Evolutionary conservation across 2,329 filamentous ascomycete genomes (phyloP).

Genomic region (Paecilomyces sp.): DNA sequence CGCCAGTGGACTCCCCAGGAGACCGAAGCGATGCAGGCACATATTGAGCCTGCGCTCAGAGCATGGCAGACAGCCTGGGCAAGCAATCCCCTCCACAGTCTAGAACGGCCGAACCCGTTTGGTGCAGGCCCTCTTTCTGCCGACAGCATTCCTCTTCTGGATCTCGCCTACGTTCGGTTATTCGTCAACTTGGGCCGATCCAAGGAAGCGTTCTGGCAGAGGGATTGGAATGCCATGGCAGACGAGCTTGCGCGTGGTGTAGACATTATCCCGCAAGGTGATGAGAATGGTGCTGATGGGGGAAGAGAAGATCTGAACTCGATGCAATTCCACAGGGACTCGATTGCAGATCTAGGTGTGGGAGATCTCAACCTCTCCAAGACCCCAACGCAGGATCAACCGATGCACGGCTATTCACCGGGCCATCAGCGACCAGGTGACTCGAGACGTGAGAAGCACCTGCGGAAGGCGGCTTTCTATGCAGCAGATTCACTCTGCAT

Average conservation of each 20-base stretch:
- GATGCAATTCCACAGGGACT: conserved; percentile 20
- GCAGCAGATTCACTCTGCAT: conserved; percentile 86
- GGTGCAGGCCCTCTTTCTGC: conserved; percentile 76
- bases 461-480: conserved; percentile 92
- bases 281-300: conserved; percentile 31
- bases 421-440: conserved; percentile 26
- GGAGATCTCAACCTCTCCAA: conserved; percentile 28
- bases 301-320: conserved; percentile 12
- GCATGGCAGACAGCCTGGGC: conserved; percentile 94
- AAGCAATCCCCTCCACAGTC: conserved; percentile 73
- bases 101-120: conserved; percentile 78
- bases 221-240: conserved; percentile 87
- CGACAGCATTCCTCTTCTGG: conserved; percentile 82
- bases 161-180: conserved; percentile 83
- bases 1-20: conserved; percentile 86
- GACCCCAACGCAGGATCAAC: conserved; percentile 28
- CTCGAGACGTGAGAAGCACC: conserved; percentile 73
- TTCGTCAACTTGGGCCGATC: conserved; percentile 90
- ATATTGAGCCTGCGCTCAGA: conserved; percentile 87
- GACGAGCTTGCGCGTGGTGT: conserved; percentile 74
- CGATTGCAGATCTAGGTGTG: conserved; percentile 28
- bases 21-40: conserved; percentile 90
- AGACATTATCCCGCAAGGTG: conserved; percentile 67
- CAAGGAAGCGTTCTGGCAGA: conserved; percentile 90
- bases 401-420: conserved; percentile 19